A percentile compares a stretch with the other conserved stretches of the same genome.
These are phyloP conservation scores for Achlya hypogyna DNA, from an alignment of 352 stramenopile species.

Conservation along the genomic window DNA sequence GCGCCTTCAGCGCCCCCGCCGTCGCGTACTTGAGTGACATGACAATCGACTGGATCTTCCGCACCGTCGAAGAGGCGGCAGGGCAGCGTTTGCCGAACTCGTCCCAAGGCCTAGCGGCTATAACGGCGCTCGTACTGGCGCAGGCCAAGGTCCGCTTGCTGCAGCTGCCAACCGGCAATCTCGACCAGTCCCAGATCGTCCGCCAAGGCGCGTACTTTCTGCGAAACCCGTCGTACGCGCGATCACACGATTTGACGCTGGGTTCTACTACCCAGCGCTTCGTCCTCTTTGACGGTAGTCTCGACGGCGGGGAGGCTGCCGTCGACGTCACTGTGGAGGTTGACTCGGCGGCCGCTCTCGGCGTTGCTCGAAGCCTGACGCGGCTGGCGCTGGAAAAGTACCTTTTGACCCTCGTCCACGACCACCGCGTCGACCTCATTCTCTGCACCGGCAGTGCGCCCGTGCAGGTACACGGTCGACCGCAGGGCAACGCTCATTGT, in stretches of 20 bases:
- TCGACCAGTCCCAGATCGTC: constrained; percentile 6
- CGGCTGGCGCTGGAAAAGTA: constrained; percentile 29
- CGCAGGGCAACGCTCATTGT: constrained; percentile 12
- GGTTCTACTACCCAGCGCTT: not conserved
- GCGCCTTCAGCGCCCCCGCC: constrained; percentile 26
- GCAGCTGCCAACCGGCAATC: not conserved
- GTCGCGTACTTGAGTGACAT: constrained; percentile 30
- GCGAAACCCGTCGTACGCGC: not conserved
- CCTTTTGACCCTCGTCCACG: constrained; percentile 22
- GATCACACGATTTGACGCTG: not conserved
- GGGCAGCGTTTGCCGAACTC: not conserved
- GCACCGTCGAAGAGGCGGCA: not conserved
- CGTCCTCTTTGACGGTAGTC: constrained; percentile 9
- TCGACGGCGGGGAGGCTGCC: constrained; percentile 22
- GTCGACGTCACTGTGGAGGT: constrained; percentile 24
- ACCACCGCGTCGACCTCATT: constrained; percentile 31
- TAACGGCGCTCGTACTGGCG: not conserved
- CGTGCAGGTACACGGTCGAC: not conserved
- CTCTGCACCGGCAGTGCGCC: constrained; percentile 31
- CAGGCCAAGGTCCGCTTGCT: not conserved
- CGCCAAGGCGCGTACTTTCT: not conserved
- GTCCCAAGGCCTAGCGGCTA: not conserved
- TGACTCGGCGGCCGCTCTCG: constrained; percentile 22
- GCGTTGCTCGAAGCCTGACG: constrained; percentile 23
- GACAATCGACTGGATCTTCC: constrained; percentile 49